Percentiles rank a stretch among this genome's conserved stretches.
phyloP scores from a whole-genome alignment of 1,284 basidiomycete genomes.

The Schizophyllum amplum region DNA sequence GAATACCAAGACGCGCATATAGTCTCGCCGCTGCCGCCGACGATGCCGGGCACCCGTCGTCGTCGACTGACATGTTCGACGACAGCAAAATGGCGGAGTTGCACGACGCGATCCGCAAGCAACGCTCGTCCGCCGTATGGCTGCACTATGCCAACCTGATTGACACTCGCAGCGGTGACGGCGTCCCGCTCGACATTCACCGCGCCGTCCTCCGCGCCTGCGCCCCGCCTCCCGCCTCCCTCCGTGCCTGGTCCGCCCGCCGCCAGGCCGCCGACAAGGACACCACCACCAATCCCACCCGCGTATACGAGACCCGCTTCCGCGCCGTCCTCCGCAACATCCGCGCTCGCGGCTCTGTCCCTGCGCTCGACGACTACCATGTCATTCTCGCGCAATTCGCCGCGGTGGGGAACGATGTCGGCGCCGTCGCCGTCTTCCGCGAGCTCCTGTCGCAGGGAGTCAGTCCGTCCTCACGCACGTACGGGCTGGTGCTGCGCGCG shows the following conservation, averaged over 20 bases:
- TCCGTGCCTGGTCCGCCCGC: slow-evolving; percentile 35
- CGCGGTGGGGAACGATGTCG: slow-evolving; percentile 55
- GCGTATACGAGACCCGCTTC: slow-evolving; percentile 51
- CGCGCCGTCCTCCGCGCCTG: slow-evolving; percentile 60
- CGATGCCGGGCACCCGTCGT: not conserved
- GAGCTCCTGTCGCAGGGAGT: slow-evolving; percentile 43
- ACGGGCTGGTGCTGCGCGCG: slow-evolving; percentile 56
- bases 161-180: not conserved
- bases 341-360: slow-evolving; percentile 38
- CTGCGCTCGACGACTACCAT: slow-evolving; percentile 60
- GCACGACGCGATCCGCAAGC: not conserved
- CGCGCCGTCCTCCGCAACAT: slow-evolving; percentile 63
- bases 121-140: not conserved
- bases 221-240: slow-evolving; percentile 33
- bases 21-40: not conserved
- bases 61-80: not conserved
- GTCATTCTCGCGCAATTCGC: slow-evolving; percentile 67
- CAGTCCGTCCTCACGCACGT: slow-evolving; percentile 43
- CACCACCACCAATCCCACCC: not conserved
- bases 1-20: not conserved
- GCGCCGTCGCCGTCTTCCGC: slow-evolving; percentile 48
- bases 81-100: not conserved
- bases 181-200: slow-evolving; percentile 54
- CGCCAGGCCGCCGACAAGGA: slow-evolving; percentile 10
- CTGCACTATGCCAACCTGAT: not conserved